Percentiles rank a stretch among this genome's conserved stretches.
Evolutionary conservation across 768 basidiomycete species (phyloP).

Genomic region (Tremella mesenterica): DNA sequence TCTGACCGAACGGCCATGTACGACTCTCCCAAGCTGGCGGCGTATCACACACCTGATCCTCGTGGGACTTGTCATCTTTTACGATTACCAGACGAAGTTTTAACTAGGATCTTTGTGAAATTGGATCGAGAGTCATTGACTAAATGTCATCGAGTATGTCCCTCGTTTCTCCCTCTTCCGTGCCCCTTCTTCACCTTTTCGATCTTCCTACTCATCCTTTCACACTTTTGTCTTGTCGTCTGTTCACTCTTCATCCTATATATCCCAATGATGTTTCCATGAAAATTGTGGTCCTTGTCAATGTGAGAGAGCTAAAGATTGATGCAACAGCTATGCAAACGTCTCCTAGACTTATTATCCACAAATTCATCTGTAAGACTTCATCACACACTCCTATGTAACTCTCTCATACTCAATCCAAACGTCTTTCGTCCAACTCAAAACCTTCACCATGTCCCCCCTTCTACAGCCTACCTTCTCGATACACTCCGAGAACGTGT

Average conservation of each 20-base stretch:
- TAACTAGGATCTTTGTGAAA: slow-evolving; percentile 23
- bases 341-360: slow-evolving; percentile 22
- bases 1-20: neutral
- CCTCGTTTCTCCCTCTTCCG: neutral
- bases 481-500: slow-evolving; percentile 27
- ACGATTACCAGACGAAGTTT: slow-evolving; percentile 26
- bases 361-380: slow-evolving; percentile 24
- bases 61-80: slow-evolving; percentile 19
- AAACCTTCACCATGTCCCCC: slow-evolving; percentile 15
- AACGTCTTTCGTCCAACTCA: slow-evolving; percentile 8
- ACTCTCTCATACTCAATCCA: slow-evolving; percentile 28
- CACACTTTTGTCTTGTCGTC: neutral
- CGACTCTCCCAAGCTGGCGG: slow-evolving; percentile 2
- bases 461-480: slow-evolving; percentile 25
- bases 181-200: neutral
- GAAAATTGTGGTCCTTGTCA: neutral
- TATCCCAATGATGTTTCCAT: neutral
- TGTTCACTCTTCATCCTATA: neutral
- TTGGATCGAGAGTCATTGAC: slow-evolving; percentile 25
- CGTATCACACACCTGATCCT: slow-evolving; percentile 24
- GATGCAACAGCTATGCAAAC: slow-evolving; percentile 30
- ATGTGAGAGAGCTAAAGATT: neutral
- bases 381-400: slow-evolving; percentile 18
- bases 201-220: neutral
- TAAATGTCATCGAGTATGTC: slow-evolving; percentile 13